These are phyloP conservation scores for Suhomyces tanzawaensis DNA, from an alignment of 805 yeast genomes.

Conservation along the genomic window DNA sequence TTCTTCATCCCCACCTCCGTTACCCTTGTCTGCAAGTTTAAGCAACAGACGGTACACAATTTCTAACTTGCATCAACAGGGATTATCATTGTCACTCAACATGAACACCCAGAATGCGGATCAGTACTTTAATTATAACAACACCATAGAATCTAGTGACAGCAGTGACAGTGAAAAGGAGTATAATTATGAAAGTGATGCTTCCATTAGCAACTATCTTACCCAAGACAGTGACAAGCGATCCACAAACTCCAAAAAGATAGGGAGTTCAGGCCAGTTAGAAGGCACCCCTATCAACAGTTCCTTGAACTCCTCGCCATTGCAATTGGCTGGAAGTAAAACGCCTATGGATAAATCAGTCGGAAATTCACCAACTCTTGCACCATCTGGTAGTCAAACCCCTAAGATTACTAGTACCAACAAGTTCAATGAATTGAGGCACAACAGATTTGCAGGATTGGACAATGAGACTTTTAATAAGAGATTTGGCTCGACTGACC, in stretches of 20 bases:
- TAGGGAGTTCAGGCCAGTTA: not conserved
- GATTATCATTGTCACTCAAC: constrained; percentile 63
- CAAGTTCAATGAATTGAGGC: not conserved
- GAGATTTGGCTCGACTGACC: constrained; percentile 19
- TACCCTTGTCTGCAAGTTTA: constrained; percentile 12
- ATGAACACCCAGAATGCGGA: constrained; percentile 56
- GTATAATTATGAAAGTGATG: constrained; percentile 5
- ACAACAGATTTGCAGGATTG: not conserved
- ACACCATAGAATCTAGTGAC: constrained; percentile 22
- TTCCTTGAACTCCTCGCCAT: not conserved
- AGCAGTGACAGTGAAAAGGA: constrained; percentile 25
- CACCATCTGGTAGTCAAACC: not conserved
- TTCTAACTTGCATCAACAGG: constrained; percentile 70
- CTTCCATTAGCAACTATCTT: not conserved
- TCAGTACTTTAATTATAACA: constrained; percentile 23
- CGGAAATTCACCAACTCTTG: too few relatives aligned
- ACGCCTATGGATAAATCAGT: too few relatives aligned
- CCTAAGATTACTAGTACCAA: not conserved
- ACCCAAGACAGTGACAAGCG: not conserved
- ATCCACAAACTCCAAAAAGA: not conserved
- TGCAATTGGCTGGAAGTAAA: too few relatives aligned
- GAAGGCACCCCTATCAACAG: not conserved
- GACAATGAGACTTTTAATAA: not conserved
- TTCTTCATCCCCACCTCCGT: constrained; percentile 15
- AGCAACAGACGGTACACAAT: constrained; percentile 47